Evolutionary conservation across 2,329 filamentous ascomycete species (phyloP), one percentile per base, ranked within the genome.

Genomic region (Sporothrix mexicana): DNA sequence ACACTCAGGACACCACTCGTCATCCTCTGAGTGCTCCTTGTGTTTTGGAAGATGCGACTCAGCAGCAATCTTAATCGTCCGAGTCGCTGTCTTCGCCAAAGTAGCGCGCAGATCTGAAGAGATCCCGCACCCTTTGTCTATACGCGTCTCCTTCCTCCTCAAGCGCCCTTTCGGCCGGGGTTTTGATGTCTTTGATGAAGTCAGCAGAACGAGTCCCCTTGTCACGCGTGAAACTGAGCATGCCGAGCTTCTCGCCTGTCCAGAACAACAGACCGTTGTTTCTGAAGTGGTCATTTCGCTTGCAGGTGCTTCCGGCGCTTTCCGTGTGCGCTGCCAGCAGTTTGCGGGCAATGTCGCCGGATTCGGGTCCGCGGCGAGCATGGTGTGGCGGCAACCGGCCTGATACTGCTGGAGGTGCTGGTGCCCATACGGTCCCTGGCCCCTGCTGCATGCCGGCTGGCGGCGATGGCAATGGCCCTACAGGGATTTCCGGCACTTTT

Each of bases 231-330:
- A 93, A 93, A 71, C 83, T 85, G 23, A 97, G 80, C 73, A 96
- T 84, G 0, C 94, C 95, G 64, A 97, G 83, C 75, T 90, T 91
- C 73, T 97, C 94, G 20, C 94, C 95, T 0, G 94, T 97, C 94
- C 94, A 97, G 64, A 97, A 85, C 3, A 97, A 80, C 13, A 98
- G 81, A 77, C 95, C 91, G 77, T 94, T 90, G 68, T 88, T 80
- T 76, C 88, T 89, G 49, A 80, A 77, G 61, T 73, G 23, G 73
- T 23, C 49, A 17, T 59, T 73, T 5, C 77, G 73, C 12, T 66
- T 57, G 12, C 79, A 25, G 20, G 23, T 36, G 23, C 43, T 20
- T 23, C 36, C 41, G 74, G 49, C 78, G 75, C n/a, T 77, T 74
- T 59, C 74, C 81, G 36, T 73, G 73, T 82, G 80, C 2, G 88